Conservation (phyloP, 805 yeast species). For the Candida ipomoeae region DNA sequence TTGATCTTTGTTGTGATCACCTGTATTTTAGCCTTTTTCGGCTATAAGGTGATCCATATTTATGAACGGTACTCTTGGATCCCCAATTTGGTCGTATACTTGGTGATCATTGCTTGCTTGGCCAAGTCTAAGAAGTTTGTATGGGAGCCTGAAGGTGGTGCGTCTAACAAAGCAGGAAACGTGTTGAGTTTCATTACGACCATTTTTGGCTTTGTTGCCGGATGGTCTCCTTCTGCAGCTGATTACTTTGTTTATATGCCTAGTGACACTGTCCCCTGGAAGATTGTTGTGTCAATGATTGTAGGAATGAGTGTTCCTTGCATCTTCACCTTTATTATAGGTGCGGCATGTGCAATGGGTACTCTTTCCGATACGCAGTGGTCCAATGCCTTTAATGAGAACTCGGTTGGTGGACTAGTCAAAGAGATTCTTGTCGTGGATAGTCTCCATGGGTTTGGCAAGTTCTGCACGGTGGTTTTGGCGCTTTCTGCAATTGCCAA, state of each 20-base stretch:
- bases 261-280: slow-evolving; percentile 23
- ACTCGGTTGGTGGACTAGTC: slow-evolving; percentile 33
- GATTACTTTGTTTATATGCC: slow-evolving; percentile 34
- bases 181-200: slow-evolving; percentile 26
- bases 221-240: slow-evolving; percentile 33
- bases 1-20: slow-evolving; percentile 30
- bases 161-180: slow-evolving; percentile 22
- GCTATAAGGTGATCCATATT: slow-evolving; percentile 28
- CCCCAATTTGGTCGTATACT: slow-evolving; percentile 27
- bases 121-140: slow-evolving; percentile 22
- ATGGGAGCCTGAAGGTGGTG: slow-evolving; percentile 13
- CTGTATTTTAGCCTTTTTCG: slow-evolving; percentile 27
- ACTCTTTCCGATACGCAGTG: slow-evolving; percentile 23
- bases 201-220: slow-evolving; percentile 31
- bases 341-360: slow-evolving; percentile 32
- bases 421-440: slow-evolving; percentile 25
- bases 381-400: slow-evolving; percentile 24
- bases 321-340: slow-evolving; percentile 27
- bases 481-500: slow-evolving; percentile 30
- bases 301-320: slow-evolving; percentile 26
- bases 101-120: slow-evolving; percentile 28
- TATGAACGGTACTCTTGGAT: slow-evolving; percentile 33
- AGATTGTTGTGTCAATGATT: slow-evolving; percentile 25
- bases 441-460: slow-evolving; percentile 30
- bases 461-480: slow-evolving; percentile 29